Evolutionary conservation across 306 rosid genomes (phyloP).

Genomic region (Lathyrus sativus): DNA sequence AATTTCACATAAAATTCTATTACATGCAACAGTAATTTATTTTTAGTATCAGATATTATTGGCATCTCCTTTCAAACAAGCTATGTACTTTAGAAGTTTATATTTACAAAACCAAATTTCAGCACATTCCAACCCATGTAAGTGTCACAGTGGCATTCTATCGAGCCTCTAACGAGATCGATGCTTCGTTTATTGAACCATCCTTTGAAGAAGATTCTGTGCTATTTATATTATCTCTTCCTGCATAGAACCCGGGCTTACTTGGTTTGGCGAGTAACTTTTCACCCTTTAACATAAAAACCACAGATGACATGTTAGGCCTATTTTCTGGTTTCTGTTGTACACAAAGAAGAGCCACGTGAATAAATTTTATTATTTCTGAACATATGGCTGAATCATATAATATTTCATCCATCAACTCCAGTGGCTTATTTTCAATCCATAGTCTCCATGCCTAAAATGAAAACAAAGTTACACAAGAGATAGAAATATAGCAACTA

Average conservation of each 20-base stretch:
- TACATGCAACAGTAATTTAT: too few species aligned
- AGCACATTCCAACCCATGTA: background rate
- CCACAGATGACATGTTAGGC: conserved; percentile 16
- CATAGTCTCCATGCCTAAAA: conserved; percentile 20
- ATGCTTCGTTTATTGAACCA: conserved; percentile 8
- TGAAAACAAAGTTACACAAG: background rate
- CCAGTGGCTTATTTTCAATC: too few species aligned
- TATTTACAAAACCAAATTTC: too few species aligned
- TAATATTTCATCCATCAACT: too few species aligned
- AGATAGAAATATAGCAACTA: background rate
- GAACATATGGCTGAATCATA: background rate
- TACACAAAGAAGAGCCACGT: conserved; percentile 21
- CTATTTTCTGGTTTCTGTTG: conserved; percentile 17
- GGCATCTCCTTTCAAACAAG: too few species aligned
- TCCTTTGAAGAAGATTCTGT: background rate
- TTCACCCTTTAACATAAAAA: background rate
- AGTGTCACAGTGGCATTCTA: background rate
- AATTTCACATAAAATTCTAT: too few species aligned
- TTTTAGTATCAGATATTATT: too few species aligned
- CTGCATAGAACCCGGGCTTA: conserved; percentile 14
- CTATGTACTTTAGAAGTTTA: too few species aligned
- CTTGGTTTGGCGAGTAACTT: conserved; percentile 5
- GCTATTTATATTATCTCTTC: background rate
- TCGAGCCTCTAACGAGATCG: conserved; percentile 2
- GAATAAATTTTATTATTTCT: background rate